Conservation (phyloP, 1,284 basidiomycete species). For the Cryptococcus sp. region DNA sequence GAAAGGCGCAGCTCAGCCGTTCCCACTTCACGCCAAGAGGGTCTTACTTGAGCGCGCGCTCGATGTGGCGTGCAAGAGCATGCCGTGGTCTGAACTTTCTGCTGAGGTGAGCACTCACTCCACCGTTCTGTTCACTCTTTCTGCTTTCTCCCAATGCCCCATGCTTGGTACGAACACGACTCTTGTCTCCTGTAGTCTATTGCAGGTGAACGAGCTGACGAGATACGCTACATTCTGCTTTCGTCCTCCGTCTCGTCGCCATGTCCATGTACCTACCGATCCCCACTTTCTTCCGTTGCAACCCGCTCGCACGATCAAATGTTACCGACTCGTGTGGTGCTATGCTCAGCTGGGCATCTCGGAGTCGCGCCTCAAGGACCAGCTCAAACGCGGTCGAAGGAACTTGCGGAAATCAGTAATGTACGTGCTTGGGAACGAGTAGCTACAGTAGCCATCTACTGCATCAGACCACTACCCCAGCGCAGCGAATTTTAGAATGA, state of each 20-base stretch:
- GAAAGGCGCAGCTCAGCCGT: background rate
- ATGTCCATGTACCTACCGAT: too few species aligned
- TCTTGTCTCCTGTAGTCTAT: too few species aligned
- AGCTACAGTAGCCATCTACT: too few species aligned
- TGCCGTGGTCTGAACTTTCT: constrained; percentile 3
- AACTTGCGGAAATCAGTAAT: constrained; percentile 9
- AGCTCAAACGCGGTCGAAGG: constrained; percentile 12
- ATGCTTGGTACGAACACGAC: too few species aligned
- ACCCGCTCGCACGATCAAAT: too few species aligned
- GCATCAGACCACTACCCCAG: too few species aligned
- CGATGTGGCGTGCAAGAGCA: constrained; percentile 9
- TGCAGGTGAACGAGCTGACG: constrained; percentile 1
- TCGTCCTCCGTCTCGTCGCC: too few species aligned
- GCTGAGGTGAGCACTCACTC: constrained; percentile 4
- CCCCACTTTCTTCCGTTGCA: too few species aligned
- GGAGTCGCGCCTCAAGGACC: constrained; percentile 12
- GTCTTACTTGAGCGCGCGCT: constrained; percentile 6
- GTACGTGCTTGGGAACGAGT: background rate
- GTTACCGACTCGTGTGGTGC: background rate
- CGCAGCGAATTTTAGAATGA: too few species aligned
- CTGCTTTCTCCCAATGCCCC: too few species aligned
- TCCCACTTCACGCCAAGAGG: constrained; percentile 8
- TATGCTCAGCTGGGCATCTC: constrained; percentile 5
- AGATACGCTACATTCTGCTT: background rate
- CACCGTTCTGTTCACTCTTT: background rate